Evolutionary conservation across 495 filamentous ascomycete species (phyloP).

Genomic region (Aspergillus nanangensis): DNA sequence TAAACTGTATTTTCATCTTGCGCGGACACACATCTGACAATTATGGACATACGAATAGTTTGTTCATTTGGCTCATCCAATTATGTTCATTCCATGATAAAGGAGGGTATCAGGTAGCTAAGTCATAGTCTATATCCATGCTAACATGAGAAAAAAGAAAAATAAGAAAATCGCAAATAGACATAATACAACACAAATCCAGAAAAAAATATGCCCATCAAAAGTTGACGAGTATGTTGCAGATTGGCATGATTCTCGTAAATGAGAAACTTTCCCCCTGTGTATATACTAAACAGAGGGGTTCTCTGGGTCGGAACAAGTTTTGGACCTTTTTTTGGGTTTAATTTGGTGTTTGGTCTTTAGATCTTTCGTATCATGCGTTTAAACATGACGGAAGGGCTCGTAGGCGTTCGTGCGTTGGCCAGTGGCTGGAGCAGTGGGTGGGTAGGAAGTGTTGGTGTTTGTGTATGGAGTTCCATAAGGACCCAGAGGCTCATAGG

Average conservation of each 20-base stretch:
- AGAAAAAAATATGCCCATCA: slow-evolving; percentile 1
- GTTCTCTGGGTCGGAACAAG: too few species aligned
- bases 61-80: too few species aligned
- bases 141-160: slow-evolving; percentile 5
- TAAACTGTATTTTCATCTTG: too few species aligned
- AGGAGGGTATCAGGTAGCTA: slow-evolving; percentile 16
- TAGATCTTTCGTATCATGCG: background rate
- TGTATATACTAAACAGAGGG: too few species aligned
- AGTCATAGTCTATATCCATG: slow-evolving; percentile 14
- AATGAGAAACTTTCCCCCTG: background rate
- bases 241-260: slow-evolving; percentile 17
- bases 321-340: too few species aligned
- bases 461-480: slow-evolving; percentile 20
- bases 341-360: background rate
- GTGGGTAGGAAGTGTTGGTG: slow-evolving; percentile 26
- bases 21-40: too few species aligned
- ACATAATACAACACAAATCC: slow-evolving; percentile 3
- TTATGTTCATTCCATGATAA: slow-evolving; percentile 7
- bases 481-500: slow-evolving; percentile 44
- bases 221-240: slow-evolving; percentile 5
- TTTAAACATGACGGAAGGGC: slow-evolving; percentile 43
- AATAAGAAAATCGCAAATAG: slow-evolving; percentile 1
- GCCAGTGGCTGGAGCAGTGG: slow-evolving; percentile 11
- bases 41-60: too few species aligned
- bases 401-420: slow-evolving; percentile 35